Evolutionary conservation across 495 filamentous ascomycete genomes (phyloP), one percentile per base, ranked within the genome.

Genomic region (Amorphotheca resinae): DNA sequence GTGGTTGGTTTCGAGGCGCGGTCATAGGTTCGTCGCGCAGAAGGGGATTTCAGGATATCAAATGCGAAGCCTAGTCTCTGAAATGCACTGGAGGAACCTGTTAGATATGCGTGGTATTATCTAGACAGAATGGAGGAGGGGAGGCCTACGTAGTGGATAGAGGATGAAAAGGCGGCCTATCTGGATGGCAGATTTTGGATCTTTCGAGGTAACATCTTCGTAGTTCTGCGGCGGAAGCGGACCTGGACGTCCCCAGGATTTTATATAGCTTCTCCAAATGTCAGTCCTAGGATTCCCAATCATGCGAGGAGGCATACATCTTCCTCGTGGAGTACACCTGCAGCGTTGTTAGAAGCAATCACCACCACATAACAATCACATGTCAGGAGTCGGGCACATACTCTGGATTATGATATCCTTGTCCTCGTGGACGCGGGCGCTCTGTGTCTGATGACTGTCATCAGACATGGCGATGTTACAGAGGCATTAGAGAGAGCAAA

Each of bases 41-140:
- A 54, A 1, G 61, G 58, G 1, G 61, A 62, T 45, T 60, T 61
- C 9, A 66, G 59, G 34, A 66, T 64, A 41, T 65, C 61, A 34
- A 61, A 66, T 12, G 64, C 63, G 41, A 67, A 65, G 6, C 54
- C 62, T n/a, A 66, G 56, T 21, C 64, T 54, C 41, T 66, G 64
- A 39, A 66, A 66, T 5, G 64, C 64, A 22, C 60, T 58, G 31
- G 6, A 38, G 33, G 25, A 5, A 11, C n/a, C 38, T 32, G 28
- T 44, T 34, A 40, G 34, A 37, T 4, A 42, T 26, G 18, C n/a
- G n/a, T n/a, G n/a, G n/a, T n/a, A n/a, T n/a, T n/a, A n/a, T n/a
- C n/a, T n/a, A n/a, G n/a, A n/a, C n/a, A n/a, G n/a, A n/a, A n/a
- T n/a, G n/a, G n/a, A n/a, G n/a, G n/a, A n/a, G n/a, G n/a, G n/a